Base-by-base conservation (phyloP, 2,329 filamentous ascomycete genomes). In the Trichoderma sp. region DNA sequence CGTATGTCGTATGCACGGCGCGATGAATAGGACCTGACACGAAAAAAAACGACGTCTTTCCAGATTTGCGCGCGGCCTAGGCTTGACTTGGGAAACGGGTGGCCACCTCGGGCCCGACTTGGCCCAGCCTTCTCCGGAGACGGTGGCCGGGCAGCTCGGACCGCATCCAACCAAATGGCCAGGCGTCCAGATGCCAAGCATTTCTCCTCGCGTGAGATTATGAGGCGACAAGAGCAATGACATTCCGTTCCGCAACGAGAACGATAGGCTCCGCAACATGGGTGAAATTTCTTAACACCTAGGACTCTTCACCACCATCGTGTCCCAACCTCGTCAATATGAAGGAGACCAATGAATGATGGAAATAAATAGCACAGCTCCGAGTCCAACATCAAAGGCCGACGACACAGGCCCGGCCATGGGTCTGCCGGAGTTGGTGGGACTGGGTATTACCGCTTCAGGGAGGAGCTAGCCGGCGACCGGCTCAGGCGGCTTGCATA, bases 401-500 rank as follows among this genome's bases (percentile, higher is more conserved):
- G 51, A 70, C 12, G 21, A 30, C 24, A 30, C 6, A 30, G 12
- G 6, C 32, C 68, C 68, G 68, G 47, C 18, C 58, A 39, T 63
- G 43, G 66, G 21, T 36, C 28, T 47, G 36, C 56, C 67, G 43
- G 67, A 18, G 43, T 53, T 21, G 43, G 58, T 70, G 47, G 60
- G 66, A 62, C 66, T 70, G 39, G 8, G 36, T 21, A 34, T 61
- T 62, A 32, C 66, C 66, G 66, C 56, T 70, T 62, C 66, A 51
- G 66, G 47, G 57, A 62, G 21, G 53, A 51, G 39, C 66, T 51
- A 62, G 18, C 26, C 57, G 66, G 36, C 57, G 28, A 58, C 66
- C 39, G 66, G 57, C 66, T 69, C 57, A 47, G 56, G 47, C 66
- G 68, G 64, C 71, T 47, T 73, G 74, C 74, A 75, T 74, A 47